Conservation (phyloP, 208 protist species). For the Jaenimonas drosophilae region DNA sequence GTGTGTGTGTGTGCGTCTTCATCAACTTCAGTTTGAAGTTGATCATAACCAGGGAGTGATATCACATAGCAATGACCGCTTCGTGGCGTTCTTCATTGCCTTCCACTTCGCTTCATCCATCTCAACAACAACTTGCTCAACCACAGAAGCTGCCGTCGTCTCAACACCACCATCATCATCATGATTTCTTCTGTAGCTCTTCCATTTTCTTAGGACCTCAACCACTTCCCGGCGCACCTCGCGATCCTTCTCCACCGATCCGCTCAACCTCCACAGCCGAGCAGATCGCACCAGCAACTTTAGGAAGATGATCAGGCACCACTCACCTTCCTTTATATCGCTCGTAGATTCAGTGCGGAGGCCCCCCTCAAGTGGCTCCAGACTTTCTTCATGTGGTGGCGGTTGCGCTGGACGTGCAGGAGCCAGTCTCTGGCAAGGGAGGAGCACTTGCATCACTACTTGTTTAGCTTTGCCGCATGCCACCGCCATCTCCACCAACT, state of each 20-base stretch:
- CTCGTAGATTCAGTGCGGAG: background rate
- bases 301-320: constrained; percentile 20
- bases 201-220: background rate
- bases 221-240: background rate
- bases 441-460: background rate
- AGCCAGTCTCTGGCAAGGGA: background rate
- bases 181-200: background rate
- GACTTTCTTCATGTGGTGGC: background rate
- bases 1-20: too few relatives aligned
- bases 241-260: constrained; percentile 3
- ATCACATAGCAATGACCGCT: too few relatives aligned
- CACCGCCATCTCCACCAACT: background rate
- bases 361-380: background rate
- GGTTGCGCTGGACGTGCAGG: background rate
- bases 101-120: too few relatives aligned
- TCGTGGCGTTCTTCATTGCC: too few relatives aligned
- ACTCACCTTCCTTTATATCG: constrained; percentile 10
- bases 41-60: too few relatives aligned
- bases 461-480: background rate
- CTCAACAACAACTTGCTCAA: too few relatives aligned
- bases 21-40: too few relatives aligned
- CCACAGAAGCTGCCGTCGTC: too few relatives aligned
- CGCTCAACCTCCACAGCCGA: constrained; percentile 14
- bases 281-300: constrained; percentile 27
- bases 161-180: background rate